Evolutionary conservation across 208 protist genomes (phyloP), one percentile per base, ranked within the genome.

Genomic region (Porcisia deanei): DNA sequence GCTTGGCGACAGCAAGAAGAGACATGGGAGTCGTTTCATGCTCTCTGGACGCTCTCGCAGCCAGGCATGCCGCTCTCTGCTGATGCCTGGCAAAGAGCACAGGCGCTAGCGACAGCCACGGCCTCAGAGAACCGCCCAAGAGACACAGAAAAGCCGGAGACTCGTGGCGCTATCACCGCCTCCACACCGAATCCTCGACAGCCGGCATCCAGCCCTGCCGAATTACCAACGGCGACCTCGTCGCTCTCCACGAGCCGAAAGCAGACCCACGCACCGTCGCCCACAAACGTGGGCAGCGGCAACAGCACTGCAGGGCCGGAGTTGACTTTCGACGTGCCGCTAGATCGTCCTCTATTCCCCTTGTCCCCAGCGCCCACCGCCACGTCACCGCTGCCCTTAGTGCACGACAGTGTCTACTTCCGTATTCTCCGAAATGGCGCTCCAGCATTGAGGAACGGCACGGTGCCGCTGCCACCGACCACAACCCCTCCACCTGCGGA

Each of bases 21-120:
- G 25, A 76, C 57, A 25, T 79, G 83, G 72, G 41, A 75, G 25
- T 85, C 83, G 10, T 90, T 96, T 67, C 91, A 96, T 76, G 78
- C 83, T 8, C 63, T 88, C 30, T 96, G 87, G 87, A 71, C 74
- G 0, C 80, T 94, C 41, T 90, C 87, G 39, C 79, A 87, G 52
- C 76, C 73, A 20, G 85, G 84, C 34, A 87, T 91, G 86, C 89
- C 91, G 43, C 80, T 94, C 30, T 91, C 86, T 47, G 80, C 77
- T 25, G 84, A 86, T n/a, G 76, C 70, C 22, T 83, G 82, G 81
- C 60, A 77, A 71, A 58, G 22, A 43, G n/a, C 63, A 52, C 47
- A 65, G 57, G 14, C 59, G 43, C 53, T 43, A 41, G 68, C 47
- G 22, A 16, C 54, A 6, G 63, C 69, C 8, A 72, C 75, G 20